Conservation (phyloP, 441 rosid genomes). For the Pelargonium myrrhifolium region DNA sequence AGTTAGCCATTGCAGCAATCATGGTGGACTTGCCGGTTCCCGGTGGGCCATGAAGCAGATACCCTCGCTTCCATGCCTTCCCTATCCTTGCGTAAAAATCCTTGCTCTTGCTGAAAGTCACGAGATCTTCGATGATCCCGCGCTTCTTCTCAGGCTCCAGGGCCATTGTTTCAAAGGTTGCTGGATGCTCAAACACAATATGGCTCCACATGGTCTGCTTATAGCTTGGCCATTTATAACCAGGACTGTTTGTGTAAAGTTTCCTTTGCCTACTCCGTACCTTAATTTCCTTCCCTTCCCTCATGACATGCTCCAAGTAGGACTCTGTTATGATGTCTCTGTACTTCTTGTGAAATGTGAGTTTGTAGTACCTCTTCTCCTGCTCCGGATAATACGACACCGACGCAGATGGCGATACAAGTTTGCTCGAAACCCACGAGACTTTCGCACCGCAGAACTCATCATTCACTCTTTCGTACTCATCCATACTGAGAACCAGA, state of each 20-base stretch:
- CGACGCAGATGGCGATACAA: not conserved
- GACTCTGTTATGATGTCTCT: constrained; percentile 24
- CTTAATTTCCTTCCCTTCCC: constrained; percentile 26
- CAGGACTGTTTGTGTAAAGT: constrained; percentile 30
- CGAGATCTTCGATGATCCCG: constrained; percentile 71
- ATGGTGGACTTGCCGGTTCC: constrained; percentile 95
- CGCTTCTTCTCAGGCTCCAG: constrained; percentile 69
- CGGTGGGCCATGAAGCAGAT: constrained; percentile 70
- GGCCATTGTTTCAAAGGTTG: constrained; percentile 59
- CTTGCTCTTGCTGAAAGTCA: constrained; percentile 55
- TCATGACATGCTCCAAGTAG: constrained; percentile 26
- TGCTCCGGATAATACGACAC: constrained; percentile 19
- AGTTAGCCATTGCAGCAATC: constrained; percentile 85
- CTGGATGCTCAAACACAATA: constrained; percentile 52
- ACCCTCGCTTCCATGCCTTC: constrained; percentile 85
- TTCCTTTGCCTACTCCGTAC: constrained; percentile 25
- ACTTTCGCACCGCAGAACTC: constrained; percentile 27
- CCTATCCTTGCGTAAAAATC: constrained; percentile 70
- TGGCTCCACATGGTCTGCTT: constrained; percentile 26
- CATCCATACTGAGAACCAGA: constrained; percentile 22
- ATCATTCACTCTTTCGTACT: constrained; percentile 30
- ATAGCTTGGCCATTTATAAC: constrained; percentile 15
- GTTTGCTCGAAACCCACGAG: constrained; percentile 24
- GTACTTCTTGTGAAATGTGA: constrained; percentile 25
- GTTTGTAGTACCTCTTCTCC: constrained; percentile 30